A percentile compares a stretch with the other conserved stretches of the same genome.
Evolutionary conservation across 2,329 filamentous ascomycete genomes (phyloP).

Genomic region (Lasiodiplodia citricola): DNA sequence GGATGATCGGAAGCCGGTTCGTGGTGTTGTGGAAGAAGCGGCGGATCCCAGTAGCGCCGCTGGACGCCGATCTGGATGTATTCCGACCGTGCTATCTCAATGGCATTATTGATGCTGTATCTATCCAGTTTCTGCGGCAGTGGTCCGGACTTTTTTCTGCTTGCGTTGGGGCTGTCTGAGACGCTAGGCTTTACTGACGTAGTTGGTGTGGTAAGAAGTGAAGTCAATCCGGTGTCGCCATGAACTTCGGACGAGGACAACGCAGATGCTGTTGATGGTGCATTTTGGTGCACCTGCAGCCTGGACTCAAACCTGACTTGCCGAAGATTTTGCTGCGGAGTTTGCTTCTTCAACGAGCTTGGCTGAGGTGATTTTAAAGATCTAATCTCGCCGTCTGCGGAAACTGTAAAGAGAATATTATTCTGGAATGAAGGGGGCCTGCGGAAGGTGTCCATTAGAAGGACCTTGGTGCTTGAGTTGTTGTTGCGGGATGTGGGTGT

Average conservation of each 20-base stretch:
- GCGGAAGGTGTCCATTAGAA: neutral
- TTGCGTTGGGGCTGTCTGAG: neutral
- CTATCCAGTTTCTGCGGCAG: neutral
- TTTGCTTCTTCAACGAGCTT: neutral
- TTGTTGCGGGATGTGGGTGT: neutral
- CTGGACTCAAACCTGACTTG: neutral
- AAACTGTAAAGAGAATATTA: neutral
- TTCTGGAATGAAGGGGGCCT: neutral
- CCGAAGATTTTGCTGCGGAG: slow-evolving; percentile 5
- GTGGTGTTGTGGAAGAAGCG: neutral
- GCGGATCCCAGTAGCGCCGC: slow-evolving; percentile 7
- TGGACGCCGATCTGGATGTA: neutral
- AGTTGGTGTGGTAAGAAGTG: neutral
- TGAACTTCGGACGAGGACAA: neutral
- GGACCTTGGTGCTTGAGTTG: neutral
- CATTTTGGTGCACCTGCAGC: neutral
- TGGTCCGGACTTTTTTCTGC: too few species aligned
- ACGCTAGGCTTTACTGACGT: neutral
- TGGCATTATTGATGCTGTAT: neutral
- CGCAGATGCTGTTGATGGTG: neutral
- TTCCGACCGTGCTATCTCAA: neutral
- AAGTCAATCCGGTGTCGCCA: neutral
- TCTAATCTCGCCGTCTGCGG: slow-evolving; percentile 5
- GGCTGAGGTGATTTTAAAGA: slow-evolving; percentile 3
- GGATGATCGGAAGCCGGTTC: neutral